A percentile compares a stretch with the other conserved stretches of the same genome.
Conservation (phyloP, 345 rosid genomes). For the Anastatica hierochuntica region DNA sequence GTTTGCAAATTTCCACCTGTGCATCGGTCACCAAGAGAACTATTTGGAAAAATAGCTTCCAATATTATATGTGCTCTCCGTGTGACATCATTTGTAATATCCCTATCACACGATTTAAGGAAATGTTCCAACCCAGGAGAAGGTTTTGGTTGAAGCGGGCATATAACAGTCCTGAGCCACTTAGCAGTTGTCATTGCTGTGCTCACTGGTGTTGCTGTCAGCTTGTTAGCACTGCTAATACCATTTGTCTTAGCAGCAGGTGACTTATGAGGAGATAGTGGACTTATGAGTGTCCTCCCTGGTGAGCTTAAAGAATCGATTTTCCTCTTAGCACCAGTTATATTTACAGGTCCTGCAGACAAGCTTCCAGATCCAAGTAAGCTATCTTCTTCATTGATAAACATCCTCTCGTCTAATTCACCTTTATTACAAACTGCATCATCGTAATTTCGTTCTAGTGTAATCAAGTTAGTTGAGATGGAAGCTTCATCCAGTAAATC, state of each 20-base stretch:
- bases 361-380: slow-evolving; percentile 66
- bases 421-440: slow-evolving; percentile 51
- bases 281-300: slow-evolving; percentile 60
- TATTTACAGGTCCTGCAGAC: slow-evolving; percentile 35
- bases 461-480: slow-evolving; percentile 44
- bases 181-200: slow-evolving; percentile 96
- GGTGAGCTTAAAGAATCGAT: slow-evolving; percentile 71
- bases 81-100: slow-evolving; percentile 64
- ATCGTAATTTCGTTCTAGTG: slow-evolving; percentile 66
- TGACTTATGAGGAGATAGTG: slow-evolving; percentile 76
- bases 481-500: slow-evolving; percentile 76
- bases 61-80: slow-evolving; percentile 77
- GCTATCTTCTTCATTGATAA: slow-evolving; percentile 80
- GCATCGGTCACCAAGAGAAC: slow-evolving; percentile 53
- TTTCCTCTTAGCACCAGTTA: slow-evolving; percentile 65
- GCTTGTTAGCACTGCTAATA: slow-evolving; percentile 28
- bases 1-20: slow-evolving; percentile 54
- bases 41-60: slow-evolving; percentile 90
- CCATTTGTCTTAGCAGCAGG: slow-evolving; percentile 61
- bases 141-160: slow-evolving; percentile 73
- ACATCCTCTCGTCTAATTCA: slow-evolving; percentile 79
- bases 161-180: slow-evolving; percentile 83
- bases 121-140: slow-evolving; percentile 60
- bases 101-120: slow-evolving; percentile 69
- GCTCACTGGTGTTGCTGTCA: slow-evolving; percentile 80